These are phyloP conservation scores for Hortaea sp. DNA, from an alignment of 2,329 filamentous ascomycete species.

Conservation along the genomic window DNA sequence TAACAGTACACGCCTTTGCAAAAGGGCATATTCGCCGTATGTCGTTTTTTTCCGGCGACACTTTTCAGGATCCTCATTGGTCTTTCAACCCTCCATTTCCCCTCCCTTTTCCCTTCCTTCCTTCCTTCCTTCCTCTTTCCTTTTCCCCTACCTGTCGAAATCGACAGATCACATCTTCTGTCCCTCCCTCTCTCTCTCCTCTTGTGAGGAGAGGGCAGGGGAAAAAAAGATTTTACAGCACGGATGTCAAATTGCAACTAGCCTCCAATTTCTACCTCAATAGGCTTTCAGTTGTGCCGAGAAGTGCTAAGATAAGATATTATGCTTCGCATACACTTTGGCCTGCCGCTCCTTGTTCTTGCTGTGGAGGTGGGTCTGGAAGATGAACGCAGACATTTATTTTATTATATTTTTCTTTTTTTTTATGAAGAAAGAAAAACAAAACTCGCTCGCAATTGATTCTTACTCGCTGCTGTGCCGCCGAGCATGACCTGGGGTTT, in stretches of 20 bases:
- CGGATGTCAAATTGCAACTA: conserved; percentile 99
- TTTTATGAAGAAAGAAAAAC: not conserved
- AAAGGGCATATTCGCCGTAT: too few relatives aligned
- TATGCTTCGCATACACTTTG: conserved; percentile 9
- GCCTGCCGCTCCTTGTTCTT: conserved; percentile 3
- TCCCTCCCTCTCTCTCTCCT: conserved; percentile 1
- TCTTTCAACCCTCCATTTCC: too few relatives aligned
- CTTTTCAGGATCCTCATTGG: too few relatives aligned
- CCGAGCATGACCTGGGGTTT: too few relatives aligned
- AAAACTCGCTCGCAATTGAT: too few relatives aligned
- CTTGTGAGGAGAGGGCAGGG: not conserved
- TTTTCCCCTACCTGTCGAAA: too few relatives aligned
- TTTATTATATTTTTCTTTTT: not conserved
- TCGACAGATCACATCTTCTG: too few relatives aligned
- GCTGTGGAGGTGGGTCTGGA: conserved; percentile 6
- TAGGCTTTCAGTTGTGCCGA: conserved; percentile 95
- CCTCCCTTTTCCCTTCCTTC: too few relatives aligned
- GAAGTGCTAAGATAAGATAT: conserved; percentile 75
- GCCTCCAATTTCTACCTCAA: conserved; percentile 29
- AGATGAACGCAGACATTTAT: conserved; percentile 4
- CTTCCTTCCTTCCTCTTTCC: too few relatives aligned
- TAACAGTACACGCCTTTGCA: too few relatives aligned
- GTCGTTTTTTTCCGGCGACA: too few relatives aligned
- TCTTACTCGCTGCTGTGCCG: too few relatives aligned
- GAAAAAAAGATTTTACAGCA: conserved; percentile 45